Base-by-base conservation (phyloP, 306 rosid genomes). In the Ziziphus jujuba region DNA sequence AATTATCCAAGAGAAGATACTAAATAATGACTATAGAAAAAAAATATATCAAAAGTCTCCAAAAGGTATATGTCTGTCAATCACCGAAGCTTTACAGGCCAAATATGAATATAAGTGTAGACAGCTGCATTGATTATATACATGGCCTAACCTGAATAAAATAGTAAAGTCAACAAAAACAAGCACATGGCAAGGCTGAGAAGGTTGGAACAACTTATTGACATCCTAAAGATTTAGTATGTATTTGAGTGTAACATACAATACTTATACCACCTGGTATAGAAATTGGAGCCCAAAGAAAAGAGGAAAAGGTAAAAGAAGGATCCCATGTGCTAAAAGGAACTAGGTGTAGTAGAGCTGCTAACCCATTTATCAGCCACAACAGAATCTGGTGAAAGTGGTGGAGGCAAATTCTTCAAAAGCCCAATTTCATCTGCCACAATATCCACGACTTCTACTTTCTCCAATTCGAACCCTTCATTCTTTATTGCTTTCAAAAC, bases 301-400 rank as follows among this genome's bases (percentile, higher is more conserved):
- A 34, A 28, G 31, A 54, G 31, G n/a, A 44, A 35, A 62, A 25
- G 24, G 52, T 22, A 11, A 43, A 56, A 65, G 53, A 63, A 22
- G 16, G 55, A 62, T 59, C 59, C 66, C 76, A 73, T 80, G 73
- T 56, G 9, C 82, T 84, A 84, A 65, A 75, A 84, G 70, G 92
- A 77, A 65, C 56, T 79, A 63, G 89, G 69, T 56, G 77, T 35
- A 58, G 90, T 64, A 67, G 95, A 84, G 82, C 82, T 71, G 80
- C 92, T 82, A 78, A 84, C 87, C 91, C 84, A 84, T 69, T 92
- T 82, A 57, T 80, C 81, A 77, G 67, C 60, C 22, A 31, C 83
- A 65, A 68, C 74, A 0, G 90, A 84, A 78, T 87, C 79, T 0
- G 98, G 91, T 40, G 98, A 93, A 61, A 73, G 56, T 1, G 90